Evolutionary conservation across 2,329 filamentous ascomycete species (phyloP).

Genomic region (Aschersonia sp.): DNA sequence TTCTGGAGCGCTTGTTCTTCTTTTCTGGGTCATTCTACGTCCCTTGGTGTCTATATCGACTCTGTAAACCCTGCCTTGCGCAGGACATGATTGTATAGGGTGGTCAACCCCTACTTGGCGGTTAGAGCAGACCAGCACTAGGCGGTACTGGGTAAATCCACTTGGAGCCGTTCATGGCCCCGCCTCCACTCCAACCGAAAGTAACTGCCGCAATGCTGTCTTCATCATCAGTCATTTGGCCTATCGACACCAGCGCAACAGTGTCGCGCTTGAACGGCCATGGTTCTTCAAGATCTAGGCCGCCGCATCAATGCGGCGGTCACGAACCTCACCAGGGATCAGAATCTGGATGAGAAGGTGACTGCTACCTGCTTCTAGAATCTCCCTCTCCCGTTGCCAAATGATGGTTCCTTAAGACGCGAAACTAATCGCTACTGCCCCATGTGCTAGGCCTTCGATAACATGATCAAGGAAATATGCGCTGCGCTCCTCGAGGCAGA

Average conservation of each 20-base stretch:
- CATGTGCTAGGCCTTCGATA: slow-evolving; percentile 64
- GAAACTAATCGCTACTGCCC: too few relatives aligned
- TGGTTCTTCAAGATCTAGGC: slow-evolving; percentile 98
- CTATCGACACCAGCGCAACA: neutral
- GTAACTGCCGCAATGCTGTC: neutral
- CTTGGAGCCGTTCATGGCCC: neutral
- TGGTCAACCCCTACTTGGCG: too few relatives aligned
- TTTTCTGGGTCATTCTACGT: too few relatives aligned
- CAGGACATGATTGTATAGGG: too few relatives aligned
- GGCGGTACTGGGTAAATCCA: too few relatives aligned
- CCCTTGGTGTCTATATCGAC: too few relatives aligned
- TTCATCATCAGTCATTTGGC: neutral
- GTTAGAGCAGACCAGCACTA: too few relatives aligned
- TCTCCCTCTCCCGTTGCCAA: neutral
- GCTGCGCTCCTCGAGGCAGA: slow-evolving; percentile 91
- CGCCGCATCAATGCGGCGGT: slow-evolving; percentile 97
- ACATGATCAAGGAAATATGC: slow-evolving; percentile 97
- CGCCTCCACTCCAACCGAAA: neutral
- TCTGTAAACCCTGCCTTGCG: too few relatives aligned
- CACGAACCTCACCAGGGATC: slow-evolving; percentile 79
- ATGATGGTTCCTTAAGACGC: neutral
- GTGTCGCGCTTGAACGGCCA: slow-evolving; percentile 22
- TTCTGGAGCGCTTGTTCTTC: too few relatives aligned
- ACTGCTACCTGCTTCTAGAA: slow-evolving; percentile 4
- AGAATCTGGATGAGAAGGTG: slow-evolving; percentile 93